Evolutionary conservation across 495 filamentous ascomycete species (phyloP).

Genomic region (Melanomma pulvis-pyrius): DNA sequence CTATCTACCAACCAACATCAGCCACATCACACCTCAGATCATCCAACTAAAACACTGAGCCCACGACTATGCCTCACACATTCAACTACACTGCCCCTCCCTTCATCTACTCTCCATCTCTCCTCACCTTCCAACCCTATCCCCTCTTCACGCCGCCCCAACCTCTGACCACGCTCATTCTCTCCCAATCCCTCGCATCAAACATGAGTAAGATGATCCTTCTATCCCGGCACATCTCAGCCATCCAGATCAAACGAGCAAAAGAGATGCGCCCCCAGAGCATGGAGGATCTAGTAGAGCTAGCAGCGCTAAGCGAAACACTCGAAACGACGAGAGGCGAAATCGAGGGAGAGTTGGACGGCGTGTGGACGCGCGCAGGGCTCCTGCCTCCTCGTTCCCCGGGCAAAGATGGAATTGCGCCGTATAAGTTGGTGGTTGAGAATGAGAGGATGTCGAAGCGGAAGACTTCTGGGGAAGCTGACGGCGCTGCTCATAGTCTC

Average conservation of each 20-base stretch:
- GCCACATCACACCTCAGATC: background rate
- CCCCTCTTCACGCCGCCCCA: background rate
- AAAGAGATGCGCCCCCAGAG: no score
- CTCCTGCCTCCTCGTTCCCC: background rate
- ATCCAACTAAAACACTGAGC: background rate
- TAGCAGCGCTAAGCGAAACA: background rate
- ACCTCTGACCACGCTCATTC: conserved; percentile 6
- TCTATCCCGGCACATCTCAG: conserved; percentile 9
- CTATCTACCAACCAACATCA: background rate
- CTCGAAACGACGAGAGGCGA: conserved; percentile 10
- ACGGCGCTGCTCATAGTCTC: background rate
- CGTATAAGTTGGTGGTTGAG: background rate
- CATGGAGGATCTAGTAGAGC: background rate
- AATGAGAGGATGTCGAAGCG: no score
- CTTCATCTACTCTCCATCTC: background rate
- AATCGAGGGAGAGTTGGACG: conserved; percentile 15
- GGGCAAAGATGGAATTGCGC: background rate
- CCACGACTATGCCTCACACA: background rate
- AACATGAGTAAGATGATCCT: conserved; percentile 12
- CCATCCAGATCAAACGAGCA: no score
- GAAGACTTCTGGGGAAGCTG: background rate
- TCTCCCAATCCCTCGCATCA: conserved; percentile 10
- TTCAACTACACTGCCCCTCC: background rate
- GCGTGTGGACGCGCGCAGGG: conserved; percentile 13
- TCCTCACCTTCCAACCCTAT: background rate